Base-by-base conservation (phyloP, 768 basidiomycete species). In the Neoboletus brunneissimus region DNA sequence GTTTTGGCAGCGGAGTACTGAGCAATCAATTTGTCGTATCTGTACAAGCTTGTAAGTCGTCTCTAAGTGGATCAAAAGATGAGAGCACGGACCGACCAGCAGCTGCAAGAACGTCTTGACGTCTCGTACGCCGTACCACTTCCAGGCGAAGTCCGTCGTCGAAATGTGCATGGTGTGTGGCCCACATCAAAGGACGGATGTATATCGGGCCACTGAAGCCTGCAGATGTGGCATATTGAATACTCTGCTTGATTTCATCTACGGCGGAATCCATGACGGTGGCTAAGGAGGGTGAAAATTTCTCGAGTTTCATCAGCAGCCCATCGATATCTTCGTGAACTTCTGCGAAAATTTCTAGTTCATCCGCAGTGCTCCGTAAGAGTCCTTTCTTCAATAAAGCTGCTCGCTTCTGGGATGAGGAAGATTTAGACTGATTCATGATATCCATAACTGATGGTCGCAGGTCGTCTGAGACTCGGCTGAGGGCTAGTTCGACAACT, bases 131-230 rank as follows among this genome's bases (percentile, higher is more conserved):
- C 55, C 83, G 78, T 12, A 86, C 84, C 1, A 92, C 83, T 63
- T 92, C 90, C 48, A 94, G 78, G 45, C 90, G 76, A 32, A 93
- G 76, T 0, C 92, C 92, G 47, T 86, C 81, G 37, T 82, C 83
- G 75, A 91, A 90, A 63, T 86, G 77, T 1, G 75, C 68, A 57
- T 82, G 82, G 58, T 87, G 86, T 53, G 75, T 78, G 13, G 83
- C 83, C 25, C 90, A 75, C 85, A 91, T 88, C 27, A 92, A 73
- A 3, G 90, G 91, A 56, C 81, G 82, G 72, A 94, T 84, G 41
- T 76, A 75, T 48, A 93, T 80, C 0, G 79, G 77, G n/a, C 83
- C 75, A 2, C 76, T 72, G 20, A 91, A 85, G 0, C 89, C 89
- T 0, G 87, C 81, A 5, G 81, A 76, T 16, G 70, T 68, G 4